Conservation (phyloP, 2,329 filamentous ascomycete species). For the Diatrype stigma region DNA sequence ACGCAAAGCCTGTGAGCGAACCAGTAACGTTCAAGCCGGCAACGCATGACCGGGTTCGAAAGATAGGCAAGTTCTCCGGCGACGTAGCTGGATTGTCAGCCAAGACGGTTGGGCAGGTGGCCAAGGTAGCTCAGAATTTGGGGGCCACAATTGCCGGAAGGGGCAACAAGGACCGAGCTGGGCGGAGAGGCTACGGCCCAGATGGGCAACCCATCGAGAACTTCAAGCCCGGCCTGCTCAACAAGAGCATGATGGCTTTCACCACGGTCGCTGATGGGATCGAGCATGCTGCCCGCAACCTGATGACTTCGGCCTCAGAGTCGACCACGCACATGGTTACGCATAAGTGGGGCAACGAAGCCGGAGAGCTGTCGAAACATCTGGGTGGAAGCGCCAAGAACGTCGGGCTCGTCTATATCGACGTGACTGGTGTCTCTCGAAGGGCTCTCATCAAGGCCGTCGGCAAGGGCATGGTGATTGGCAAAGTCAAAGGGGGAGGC, state of each 20-base stretch:
- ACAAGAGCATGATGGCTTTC: conserved; percentile 96
- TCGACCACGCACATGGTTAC: conserved; percentile 83
- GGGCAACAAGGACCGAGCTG: conserved; percentile 47
- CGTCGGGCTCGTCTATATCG: conserved; percentile 94
- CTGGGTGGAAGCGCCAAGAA: conserved; percentile 90
- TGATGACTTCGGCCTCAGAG: conserved; percentile 68
- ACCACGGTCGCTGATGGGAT: conserved; percentile 91
- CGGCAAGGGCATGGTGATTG: conserved; percentile 93
- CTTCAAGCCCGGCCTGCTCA: conserved; percentile 89
- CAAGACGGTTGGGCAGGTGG: conserved; percentile 81
- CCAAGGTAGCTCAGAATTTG: conserved; percentile 82
- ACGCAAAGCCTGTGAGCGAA: conserved; percentile 70
- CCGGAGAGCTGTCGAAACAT: conserved; percentile 69
- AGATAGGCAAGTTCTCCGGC: conserved; percentile 81
- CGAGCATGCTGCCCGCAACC: conserved; percentile 75
- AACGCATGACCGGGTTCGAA: conserved; percentile 80
- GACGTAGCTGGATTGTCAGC: conserved; percentile 75
- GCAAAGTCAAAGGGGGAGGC: conserved; percentile 70
- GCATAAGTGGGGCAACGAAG: conserved; percentile 86
- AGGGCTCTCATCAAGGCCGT: conserved; percentile 90
- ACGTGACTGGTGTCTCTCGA: conserved; percentile 87
- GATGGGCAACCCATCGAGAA: conserved; percentile 60
- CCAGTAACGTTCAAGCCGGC: conserved; percentile 84
- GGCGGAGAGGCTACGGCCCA: conserved; percentile 60
- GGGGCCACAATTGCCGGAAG: conserved; percentile 71